These are phyloP conservation scores for Xylaria sp. DNA, from an alignment of 2,329 filamentous ascomycete genomes.

Conservation along the genomic window DNA sequence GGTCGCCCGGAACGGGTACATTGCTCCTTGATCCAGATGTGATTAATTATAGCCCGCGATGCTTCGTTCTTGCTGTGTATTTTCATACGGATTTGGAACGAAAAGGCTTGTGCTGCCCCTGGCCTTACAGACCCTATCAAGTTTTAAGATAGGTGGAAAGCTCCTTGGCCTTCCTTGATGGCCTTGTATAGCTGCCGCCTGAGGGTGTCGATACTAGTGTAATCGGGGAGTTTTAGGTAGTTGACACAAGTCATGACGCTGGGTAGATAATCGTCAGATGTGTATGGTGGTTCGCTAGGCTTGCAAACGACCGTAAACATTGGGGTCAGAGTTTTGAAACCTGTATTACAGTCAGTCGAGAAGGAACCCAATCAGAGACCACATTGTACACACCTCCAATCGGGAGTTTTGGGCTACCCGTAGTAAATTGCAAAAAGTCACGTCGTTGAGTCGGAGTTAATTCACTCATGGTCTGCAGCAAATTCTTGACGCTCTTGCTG, in stretches of 20 bases:
- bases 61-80: slow-evolving; percentile 26
- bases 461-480: slow-evolving; percentile 94
- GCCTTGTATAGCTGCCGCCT: slow-evolving; percentile 80
- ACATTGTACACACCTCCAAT: slow-evolving; percentile 78
- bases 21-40: slow-evolving; percentile 22
- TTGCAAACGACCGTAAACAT: slow-evolving; percentile 99
- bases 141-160: slow-evolving; percentile 87
- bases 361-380: background rate
- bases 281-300: slow-evolving; percentile 92
- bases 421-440: slow-evolving; percentile 97
- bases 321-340: slow-evolving; percentile 94
- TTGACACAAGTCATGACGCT: slow-evolving; percentile 99
- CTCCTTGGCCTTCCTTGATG: slow-evolving; percentile 93
- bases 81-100: slow-evolving; percentile 24
- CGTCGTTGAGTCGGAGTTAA: slow-evolving; percentile 75
- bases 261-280: slow-evolving; percentile 96
- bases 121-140: background rate
- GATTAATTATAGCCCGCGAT: slow-evolving; percentile 26
- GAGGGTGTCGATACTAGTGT: slow-evolving; percentile 78
- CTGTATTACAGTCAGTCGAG: slow-evolving; percentile 55
- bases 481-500: slow-evolving; percentile 90
- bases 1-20: slow-evolving; percentile 14
- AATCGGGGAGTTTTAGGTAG: slow-evolving; percentile 96
- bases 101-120: slow-evolving; percentile 14
- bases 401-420: slow-evolving; percentile 94